Evolutionary conservation across 2,329 filamentous ascomycete genomes (phyloP), one percentile per base, ranked within the genome.

Genomic region (Tolypocladium inflatum): DNA sequence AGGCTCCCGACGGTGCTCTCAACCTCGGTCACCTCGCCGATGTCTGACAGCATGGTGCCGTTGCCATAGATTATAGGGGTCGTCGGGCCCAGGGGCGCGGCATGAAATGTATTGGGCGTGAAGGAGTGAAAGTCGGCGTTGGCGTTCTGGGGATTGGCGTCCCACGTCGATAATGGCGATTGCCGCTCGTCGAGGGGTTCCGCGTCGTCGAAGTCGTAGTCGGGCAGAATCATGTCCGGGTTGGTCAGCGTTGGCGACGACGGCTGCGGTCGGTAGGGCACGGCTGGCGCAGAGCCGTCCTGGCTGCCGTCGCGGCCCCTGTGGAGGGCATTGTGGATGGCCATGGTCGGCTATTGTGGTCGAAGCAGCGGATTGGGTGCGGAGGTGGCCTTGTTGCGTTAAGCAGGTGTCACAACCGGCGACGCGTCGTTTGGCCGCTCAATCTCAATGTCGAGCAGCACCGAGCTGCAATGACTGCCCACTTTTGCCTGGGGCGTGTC

Each of bases 171-270:
- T n/a, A 82, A 66, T 37, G 78, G 74, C 66, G 80, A 77, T 60
- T 79, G 78, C 59, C 74, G 73, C 66, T 77, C 68, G 70, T 82
- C 74, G 68, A 79, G 75, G 69, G 79, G 77, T 68, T 81, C 73
- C 70, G 81, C 69, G 70, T 79, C 80, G 26, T 30, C 26, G 26
- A 5, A 30, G 26, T 85, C 83, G 67, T 87, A 85, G 69, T 88
- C 86, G 60, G 92, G 92, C 56, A 97, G 77, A 66, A 97, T 96
- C 90, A 96, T 92, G 71, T 96, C 92, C 56, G 91, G 91, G 72
- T 96, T 95, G 58, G 91, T 95, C 67, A 97, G 78, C 2, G 92
- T 96, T 53, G 92, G 92, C 60, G 90, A 95, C 15, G 84, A 85
- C 62, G 88, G 86, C 59, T 79, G 73, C 51, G 78, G 69, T 21